These are phyloP conservation scores for Leccinum olivaceopallidum DNA, from an alignment of 768 basidiomycete species.

Conservation along the genomic window DNA sequence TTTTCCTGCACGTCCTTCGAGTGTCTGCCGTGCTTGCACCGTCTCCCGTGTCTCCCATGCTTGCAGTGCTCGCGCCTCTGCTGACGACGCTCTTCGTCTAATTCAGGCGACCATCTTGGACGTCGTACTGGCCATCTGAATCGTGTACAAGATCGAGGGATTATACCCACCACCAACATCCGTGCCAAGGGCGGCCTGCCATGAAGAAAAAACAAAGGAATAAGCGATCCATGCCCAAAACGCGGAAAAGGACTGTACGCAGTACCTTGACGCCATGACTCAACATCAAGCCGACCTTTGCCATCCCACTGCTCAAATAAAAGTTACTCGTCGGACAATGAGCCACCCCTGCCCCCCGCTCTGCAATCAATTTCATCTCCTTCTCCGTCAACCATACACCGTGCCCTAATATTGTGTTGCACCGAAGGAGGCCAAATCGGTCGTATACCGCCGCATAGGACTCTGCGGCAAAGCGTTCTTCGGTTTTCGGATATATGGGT, in stretches of 20 bases:
- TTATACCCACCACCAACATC: conserved; percentile 87
- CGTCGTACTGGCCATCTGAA: conserved; percentile 74
- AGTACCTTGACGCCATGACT: conserved; percentile 81
- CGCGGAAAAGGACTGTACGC: not conserved
- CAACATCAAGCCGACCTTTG: conserved; percentile 71
- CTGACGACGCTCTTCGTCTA: conserved; percentile 15
- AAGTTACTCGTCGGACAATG: conserved; percentile 97
- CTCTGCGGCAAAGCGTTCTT: conserved; percentile 58
- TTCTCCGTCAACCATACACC: conserved; percentile 72
- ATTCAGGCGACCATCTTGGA: conserved; percentile 63
- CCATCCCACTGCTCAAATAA: conserved; percentile 82
- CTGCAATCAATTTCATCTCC: conserved; percentile 70
- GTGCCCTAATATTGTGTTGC: conserved; percentile 84
- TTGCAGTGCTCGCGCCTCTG: not conserved
- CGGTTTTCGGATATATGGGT: conserved; percentile 90
- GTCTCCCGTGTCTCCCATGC: not conserved
- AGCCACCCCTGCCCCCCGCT: conserved; percentile 69
- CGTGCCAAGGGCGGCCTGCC: conserved; percentile 86
- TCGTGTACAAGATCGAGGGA: conserved; percentile 71
- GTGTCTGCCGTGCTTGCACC: not conserved
- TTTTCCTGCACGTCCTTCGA: not conserved
- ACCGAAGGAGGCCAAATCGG: conserved; percentile 62
- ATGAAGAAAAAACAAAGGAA: not conserved
- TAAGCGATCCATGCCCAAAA: not conserved
- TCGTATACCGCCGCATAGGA: conserved; percentile 85